Evolutionary conservation across 2,329 filamentous ascomycete genomes (phyloP), one percentile per base, ranked within the genome.

Genomic region (Trichoderma citrinoviride): DNA sequence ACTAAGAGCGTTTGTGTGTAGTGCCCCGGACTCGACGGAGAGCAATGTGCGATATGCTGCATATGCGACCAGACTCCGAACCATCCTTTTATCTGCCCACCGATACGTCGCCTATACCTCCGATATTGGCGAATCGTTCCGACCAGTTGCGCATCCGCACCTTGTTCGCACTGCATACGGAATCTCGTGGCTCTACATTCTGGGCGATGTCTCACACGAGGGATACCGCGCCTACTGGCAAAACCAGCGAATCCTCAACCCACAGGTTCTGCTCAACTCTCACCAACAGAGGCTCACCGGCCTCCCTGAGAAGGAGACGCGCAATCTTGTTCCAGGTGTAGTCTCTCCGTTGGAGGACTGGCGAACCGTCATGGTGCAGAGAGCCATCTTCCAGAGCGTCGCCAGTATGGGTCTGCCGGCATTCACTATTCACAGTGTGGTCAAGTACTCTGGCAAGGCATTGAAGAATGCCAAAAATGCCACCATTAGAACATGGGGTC

Each of bases 51-150:
- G 95, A 73, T 99, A 98, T 79, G 94, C 93, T 65, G 95, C 91
- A 70, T 99, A 99, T 79, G 92, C 92, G 54, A 87, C 89, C 66
- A 89, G 95, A 55, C 80, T 95, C 68, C 88, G 92, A 67, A 97
- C 93, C 7, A 91, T 98, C 70, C 87, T 99, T 73, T 82, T 93
- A 70, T 92, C 91, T 17, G 93, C 93, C 4, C 95, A 98, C 73
- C 89, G 95, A 73, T 99, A 99, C 74, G 93, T 99, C 55, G 95
- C 95, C 64, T 99, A 99, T 77, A 98, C 95, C 0, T 93, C 90
- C 21, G 94, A 98, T 73, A 94, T 99, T 68, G 95, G 95, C 75
- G 95, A 99, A 78, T 96, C 91, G 0, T 99, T 99, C 79, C 87
- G 95, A 2, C 95, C 95, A 0, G 85, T 99, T 44, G 93, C 94